Conservation (phyloP, 331 rosid genomes). For the Quercus lobata region DNA sequence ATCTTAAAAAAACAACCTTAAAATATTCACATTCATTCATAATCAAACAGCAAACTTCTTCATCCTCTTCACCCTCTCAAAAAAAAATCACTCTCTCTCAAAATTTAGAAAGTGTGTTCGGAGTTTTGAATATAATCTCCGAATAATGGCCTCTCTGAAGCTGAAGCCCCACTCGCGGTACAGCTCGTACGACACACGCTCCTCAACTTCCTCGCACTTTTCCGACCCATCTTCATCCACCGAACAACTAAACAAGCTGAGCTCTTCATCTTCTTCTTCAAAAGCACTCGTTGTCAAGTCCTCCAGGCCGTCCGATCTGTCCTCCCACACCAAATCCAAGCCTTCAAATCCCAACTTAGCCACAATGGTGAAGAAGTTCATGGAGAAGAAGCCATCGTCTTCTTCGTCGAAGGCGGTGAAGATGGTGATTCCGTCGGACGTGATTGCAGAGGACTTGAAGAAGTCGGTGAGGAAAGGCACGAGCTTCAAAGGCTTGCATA, state of each 20-base stretch:
- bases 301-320: slow-evolving; percentile 41
- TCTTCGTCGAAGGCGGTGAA: slow-evolving; percentile 31
- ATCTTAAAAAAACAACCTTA: no score
- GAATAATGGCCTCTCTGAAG: slow-evolving; percentile 43
- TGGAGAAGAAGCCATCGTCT: slow-evolving; percentile 38
- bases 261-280: slow-evolving; percentile 24
- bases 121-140: neutral
- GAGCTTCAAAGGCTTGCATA: slow-evolving; percentile 55
- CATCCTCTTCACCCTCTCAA: no score
- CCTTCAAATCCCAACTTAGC: slow-evolving; percentile 54
- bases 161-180: slow-evolving; percentile 73
- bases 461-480: slow-evolving; percentile 55
- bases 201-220: slow-evolving; percentile 67
- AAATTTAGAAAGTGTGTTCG: no score
- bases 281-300: slow-evolving; percentile 60
- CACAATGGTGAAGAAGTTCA: slow-evolving; percentile 67
- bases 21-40: no score
- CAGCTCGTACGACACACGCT: slow-evolving; percentile 70
- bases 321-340: slow-evolving; percentile 19
- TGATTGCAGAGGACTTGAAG: slow-evolving; percentile 61
- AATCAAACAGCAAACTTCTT: no score
- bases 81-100: no score
- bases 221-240: slow-evolving; percentile 79
- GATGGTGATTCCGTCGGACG: slow-evolving; percentile 61
- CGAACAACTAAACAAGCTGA: slow-evolving; percentile 26